Evolutionary conservation across 306 rosid species (phyloP), one percentile per base, ranked within the genome.

Genomic region (Senna siamea): DNA sequence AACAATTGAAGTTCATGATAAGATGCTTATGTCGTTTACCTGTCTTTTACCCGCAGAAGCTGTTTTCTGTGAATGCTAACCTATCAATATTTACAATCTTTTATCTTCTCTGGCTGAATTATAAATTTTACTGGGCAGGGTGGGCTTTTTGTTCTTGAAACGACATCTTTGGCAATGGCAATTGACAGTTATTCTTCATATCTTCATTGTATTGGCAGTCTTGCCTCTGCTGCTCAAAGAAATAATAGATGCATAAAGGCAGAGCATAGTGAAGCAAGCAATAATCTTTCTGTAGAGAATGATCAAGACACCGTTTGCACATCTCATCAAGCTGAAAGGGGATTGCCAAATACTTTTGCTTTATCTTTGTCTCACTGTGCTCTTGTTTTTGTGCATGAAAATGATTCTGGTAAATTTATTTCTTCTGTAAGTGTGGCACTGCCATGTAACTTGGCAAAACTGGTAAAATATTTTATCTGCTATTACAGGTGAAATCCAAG

Each of bases 111-210:
- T 64, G 44, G 26, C 81, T 79, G 53, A 80, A 58, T 35, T 59
- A 58, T 43, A 55, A 71, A 68, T 83, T 73, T 76, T 82, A 66
- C 77, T 62, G 81, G 66, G 86, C 96, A 93, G 98, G 98, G 92
- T 56, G 97, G 96, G 80, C 12, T 80, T 54, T 18, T 93, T 73
- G 79, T 89, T 82, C 86, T 93, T 76, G 96, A 91, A 79, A 76
- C 91, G 59, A 40, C 82, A 70, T 83, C 90, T 77, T 70, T 88
- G 86, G 88, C 84, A 23, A 75, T 73, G 79, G 87, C 87, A 57
- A 20, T 76, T 81, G 71, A 46, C 50, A 79, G 70, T 74, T 82
- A 74, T 83, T 67, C 83, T 44, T 75, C 85, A 35, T 91, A 91
- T 82, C 75, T 68, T 69, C 56, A 67, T 30, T 81, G 67, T 78